Evolutionary conservation across 2,329 filamentous ascomycete species (phyloP), one percentile per base, ranked within the genome.

Genomic region (Catunica adiposa): DNA sequence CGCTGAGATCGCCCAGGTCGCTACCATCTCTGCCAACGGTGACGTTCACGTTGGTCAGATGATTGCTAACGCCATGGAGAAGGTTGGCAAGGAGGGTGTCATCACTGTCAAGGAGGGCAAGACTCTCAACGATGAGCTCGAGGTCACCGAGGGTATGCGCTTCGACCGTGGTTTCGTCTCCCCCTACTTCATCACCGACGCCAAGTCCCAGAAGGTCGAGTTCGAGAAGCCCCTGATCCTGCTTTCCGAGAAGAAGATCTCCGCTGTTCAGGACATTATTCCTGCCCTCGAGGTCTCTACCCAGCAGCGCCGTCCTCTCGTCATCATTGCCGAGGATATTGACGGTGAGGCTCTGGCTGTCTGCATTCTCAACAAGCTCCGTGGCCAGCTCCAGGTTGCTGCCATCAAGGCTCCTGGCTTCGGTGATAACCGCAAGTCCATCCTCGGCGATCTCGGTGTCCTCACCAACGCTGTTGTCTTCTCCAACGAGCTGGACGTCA

Each of bases 101-200:
- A 98, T 98, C 71, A 98, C 92, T 58, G 90, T 97, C 68, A 98
- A 98, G 84, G 92, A 98, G 79, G 92, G 92, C 69, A 98, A 97
- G 85, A 97, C 92, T 59, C 84, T 94, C 68, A 82, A 86, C 66
- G 92, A 98, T 64, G 92, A 98, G 81, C 84, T 98, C 56, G 92
- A 98, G 76, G 83, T 98, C 60, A 98, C 92, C 59, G 92, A 98
- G 83, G 92, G 92, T 70, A 98, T 98, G 92, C 89, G 92, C 72
- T 98, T 98, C 75, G 92, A 98, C 80, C 90, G 92, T 67, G 92
- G 92, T 61, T 98, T 85, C 72, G 90, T 95, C 68, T 98, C 92
- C 25, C 89, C 92, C 64, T 98, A 98, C 83, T 98, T 98, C 79
- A 98, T 98, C 77, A 98, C 92, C 76, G 92, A 98, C 67, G 76